These are phyloP conservation scores for Coccinonectria pachysandricola DNA, from an alignment of 2,329 filamentous ascomycete species.

Conservation along the genomic window DNA sequence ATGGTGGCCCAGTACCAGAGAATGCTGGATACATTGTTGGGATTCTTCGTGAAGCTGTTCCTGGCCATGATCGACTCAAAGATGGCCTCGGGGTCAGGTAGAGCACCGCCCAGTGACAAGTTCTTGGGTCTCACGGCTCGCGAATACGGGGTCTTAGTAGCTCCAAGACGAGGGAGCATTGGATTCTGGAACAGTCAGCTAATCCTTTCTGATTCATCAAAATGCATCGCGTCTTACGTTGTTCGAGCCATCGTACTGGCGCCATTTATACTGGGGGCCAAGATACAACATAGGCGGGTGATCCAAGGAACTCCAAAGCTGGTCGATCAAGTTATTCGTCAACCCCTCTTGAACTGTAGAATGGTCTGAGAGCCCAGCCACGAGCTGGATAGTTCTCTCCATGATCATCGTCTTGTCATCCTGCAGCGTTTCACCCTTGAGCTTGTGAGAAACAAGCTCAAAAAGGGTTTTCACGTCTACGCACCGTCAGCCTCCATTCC, in stretches of 20 bases:
- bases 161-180: constrained; percentile 53
- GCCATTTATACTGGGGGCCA: constrained; percentile 53
- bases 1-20: constrained; percentile 66
- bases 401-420: constrained; percentile 73
- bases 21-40: constrained; percentile 62
- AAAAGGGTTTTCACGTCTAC: constrained; percentile 54
- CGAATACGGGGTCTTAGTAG: constrained; percentile 57
- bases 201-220: rapidly evolving
- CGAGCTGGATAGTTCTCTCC: constrained; percentile 62
- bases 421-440: constrained; percentile 50
- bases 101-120: constrained; percentile 49
- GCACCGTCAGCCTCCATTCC: too few relatives aligned
- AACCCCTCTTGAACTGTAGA: constrained; percentile 53
- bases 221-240: constrained; percentile 39
- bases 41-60: constrained; percentile 44
- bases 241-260: constrained; percentile 58
- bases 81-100: constrained; percentile 55
- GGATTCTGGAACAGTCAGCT: constrained; percentile 40
- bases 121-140: constrained; percentile 51
- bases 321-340: constrained; percentile 56
- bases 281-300: constrained; percentile 61
- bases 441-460: constrained; percentile 49
- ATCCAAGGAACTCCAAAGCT: constrained; percentile 61
- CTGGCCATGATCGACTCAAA: constrained; percentile 53
- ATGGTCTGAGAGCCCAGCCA: constrained; percentile 50